phyloP scores from a whole-genome alignment of 1,284 basidiomycete genomes.

The Cutaneotrichosporon spelunceum region DNA sequence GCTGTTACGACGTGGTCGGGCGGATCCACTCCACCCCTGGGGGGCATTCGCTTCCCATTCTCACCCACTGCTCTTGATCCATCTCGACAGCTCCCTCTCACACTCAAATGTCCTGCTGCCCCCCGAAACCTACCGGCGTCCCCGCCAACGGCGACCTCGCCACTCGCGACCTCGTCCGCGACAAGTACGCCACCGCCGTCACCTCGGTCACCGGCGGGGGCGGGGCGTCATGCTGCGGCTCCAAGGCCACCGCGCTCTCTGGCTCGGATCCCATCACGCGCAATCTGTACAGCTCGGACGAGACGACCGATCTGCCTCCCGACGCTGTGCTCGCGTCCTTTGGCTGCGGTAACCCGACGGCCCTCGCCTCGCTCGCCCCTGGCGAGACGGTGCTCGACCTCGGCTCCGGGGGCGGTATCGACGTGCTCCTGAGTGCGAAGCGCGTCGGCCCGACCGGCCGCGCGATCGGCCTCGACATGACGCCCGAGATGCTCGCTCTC shows the following conservation, averaged over 20 bases:
- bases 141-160: not conserved
- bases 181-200: constrained; percentile 13
- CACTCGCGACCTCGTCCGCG: constrained; percentile 18
- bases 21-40: too few relatives aligned
- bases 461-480: constrained; percentile 58
- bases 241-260: constrained; percentile 15
- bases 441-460: constrained; percentile 57
- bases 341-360: constrained; percentile 27
- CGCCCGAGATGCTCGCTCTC: constrained; percentile 33
- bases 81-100: not conserved
- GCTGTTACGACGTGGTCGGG: too few relatives aligned
- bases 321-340: constrained; percentile 26
- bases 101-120: not conserved
- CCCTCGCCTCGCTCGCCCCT: constrained; percentile 38
- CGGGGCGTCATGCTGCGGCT: constrained; percentile 18
- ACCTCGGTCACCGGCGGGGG: not conserved
- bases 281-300: constrained; percentile 19
- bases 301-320: constrained; percentile 18
- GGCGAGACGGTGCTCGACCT: constrained; percentile 60
- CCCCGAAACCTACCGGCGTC: not conserved
- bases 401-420: constrained; percentile 59
- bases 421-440: constrained; percentile 57
- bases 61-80: too few relatives aligned
- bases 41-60: not conserved
- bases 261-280: constrained; percentile 25